Evolutionary conservation across 2,329 filamentous ascomycete genomes (phyloP).

Genomic region (Fusarium secorum): DNA sequence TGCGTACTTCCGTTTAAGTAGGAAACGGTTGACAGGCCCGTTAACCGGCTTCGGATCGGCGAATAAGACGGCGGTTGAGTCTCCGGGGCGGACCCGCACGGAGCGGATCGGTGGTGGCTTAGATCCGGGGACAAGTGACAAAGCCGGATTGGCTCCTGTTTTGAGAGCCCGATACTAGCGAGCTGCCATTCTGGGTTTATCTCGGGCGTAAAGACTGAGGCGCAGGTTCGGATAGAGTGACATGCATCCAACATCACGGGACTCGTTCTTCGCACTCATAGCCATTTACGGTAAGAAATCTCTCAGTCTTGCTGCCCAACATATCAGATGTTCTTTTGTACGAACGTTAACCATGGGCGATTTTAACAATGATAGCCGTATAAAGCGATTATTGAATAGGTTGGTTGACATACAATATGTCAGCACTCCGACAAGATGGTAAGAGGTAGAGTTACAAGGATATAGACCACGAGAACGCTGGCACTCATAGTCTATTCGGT

Average conservation of each 20-base stretch:
- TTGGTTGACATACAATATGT: background rate
- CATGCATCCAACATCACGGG: slow-evolving; percentile 16
- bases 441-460: background rate
- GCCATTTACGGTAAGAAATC: background rate
- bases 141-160: background rate
- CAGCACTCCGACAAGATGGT: background rate
- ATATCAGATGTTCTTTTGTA: background rate
- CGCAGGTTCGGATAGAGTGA: slow-evolving; percentile 8
- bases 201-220: slow-evolving; percentile 30
- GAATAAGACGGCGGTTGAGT: slow-evolving; percentile 25
- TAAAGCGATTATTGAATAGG: background rate
- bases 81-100: slow-evolving; percentile 20
- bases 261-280: slow-evolving; percentile 18
- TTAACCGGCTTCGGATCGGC: slow-evolving; percentile 10
- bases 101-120: slow-evolving; percentile 37
- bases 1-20: slow-evolving; percentile 10
- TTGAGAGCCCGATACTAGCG: background rate
- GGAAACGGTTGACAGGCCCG: slow-evolving; percentile 3
- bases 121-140: slow-evolving; percentile 23
- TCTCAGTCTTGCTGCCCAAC: slow-evolving; percentile 8
- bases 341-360: background rate
- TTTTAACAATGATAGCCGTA: background rate
- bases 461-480: background rate
- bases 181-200: slow-evolving; percentile 30
- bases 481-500: background rate